These are phyloP conservation scores for Daldinia vernicosa DNA, from an alignment of 495 filamentous ascomycete genomes.

Conservation along the genomic window DNA sequence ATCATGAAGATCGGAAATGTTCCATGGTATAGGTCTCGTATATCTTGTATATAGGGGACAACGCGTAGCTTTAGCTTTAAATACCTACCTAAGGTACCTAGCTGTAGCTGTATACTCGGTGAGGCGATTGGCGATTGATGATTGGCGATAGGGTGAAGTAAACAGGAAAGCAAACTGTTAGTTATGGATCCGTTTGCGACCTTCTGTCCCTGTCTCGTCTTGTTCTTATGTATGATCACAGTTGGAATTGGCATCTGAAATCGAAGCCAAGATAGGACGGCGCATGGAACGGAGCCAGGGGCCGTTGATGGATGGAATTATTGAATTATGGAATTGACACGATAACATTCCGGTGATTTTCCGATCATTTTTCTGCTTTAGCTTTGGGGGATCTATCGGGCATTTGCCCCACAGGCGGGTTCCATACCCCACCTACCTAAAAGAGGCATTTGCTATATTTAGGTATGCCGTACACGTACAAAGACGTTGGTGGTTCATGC, in stretches of 20 bases:
- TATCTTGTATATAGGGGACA: constrained; percentile 7
- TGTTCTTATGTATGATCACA: constrained; percentile 28
- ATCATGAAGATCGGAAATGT: constrained; percentile 29
- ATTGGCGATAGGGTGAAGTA: not conserved
- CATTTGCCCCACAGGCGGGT: not conserved
- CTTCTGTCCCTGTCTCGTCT: not conserved
- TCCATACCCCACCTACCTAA: not conserved
- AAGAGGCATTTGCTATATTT: not conserved
- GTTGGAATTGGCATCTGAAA: constrained; percentile 30
- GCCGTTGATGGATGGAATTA: constrained; percentile 1
- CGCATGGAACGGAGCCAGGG: constrained; percentile 10
- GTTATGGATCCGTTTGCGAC: not conserved
- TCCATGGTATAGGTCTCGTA: too few relatives aligned
- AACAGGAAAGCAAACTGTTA: not conserved
- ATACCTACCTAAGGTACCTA: too few relatives aligned
- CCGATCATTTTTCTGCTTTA: constrained; percentile 14
- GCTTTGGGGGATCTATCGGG: not conserved
- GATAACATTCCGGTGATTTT: constrained; percentile 51
- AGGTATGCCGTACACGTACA: not conserved
- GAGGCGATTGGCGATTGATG: not conserved
- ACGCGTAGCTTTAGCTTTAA: not conserved
- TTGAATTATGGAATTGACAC: constrained; percentile 41
- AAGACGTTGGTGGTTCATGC: not conserved
- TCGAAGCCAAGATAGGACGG: constrained; percentile 21
- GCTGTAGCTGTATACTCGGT: not conserved